Percentiles rank a stretch among this genome's conserved stretches.
These are phyloP conservation scores for Gardenia jasminoides DNA, from an alignment of 257 asterid genomes.

Conservation along the genomic window DNA sequence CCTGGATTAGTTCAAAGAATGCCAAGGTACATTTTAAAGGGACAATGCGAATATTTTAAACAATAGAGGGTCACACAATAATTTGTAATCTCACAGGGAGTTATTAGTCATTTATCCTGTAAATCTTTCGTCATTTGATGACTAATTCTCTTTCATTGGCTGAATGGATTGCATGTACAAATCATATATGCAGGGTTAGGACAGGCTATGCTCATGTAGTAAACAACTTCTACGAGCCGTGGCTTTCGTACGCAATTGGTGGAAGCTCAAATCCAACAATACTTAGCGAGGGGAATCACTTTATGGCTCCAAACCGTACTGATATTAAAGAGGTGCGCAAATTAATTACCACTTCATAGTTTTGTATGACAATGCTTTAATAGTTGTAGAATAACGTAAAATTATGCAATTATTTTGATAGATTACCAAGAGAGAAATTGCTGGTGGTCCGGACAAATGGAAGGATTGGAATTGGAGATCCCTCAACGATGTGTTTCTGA, in stretches of 20 bases:
- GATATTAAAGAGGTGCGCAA: constrained; percentile 41
- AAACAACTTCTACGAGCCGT: constrained; percentile 52
- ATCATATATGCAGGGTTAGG: constrained; percentile 45
- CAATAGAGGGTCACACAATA: too few species aligned
- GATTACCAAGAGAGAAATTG: constrained; percentile 11
- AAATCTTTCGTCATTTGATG: neutral
- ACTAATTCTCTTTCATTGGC: neutral
- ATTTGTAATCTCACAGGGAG: too few species aligned
- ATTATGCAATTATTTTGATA: neutral
- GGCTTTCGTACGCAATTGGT: constrained; percentile 62
- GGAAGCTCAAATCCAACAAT: constrained; percentile 67
- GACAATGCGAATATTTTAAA: too few species aligned
- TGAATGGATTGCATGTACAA: neutral
- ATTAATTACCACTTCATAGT: too few species aligned
- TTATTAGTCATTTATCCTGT: too few species aligned
- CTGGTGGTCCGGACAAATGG: neutral
- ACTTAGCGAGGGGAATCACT: constrained; percentile 55
- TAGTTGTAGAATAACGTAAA: too few species aligned
- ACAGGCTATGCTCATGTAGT: constrained; percentile 46
- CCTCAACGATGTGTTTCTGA: constrained; percentile 5
- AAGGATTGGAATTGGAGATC: constrained; percentile 23
- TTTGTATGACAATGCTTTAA: too few species aligned
- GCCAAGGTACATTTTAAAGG: constrained; percentile 48
- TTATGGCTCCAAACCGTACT: constrained; percentile 31
- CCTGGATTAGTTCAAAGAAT: constrained; percentile 62